Evolutionary conservation across 495 filamentous ascomycete genomes (phyloP), one percentile per base, ranked within the genome.

Genomic region (Aspergillus wentii): DNA sequence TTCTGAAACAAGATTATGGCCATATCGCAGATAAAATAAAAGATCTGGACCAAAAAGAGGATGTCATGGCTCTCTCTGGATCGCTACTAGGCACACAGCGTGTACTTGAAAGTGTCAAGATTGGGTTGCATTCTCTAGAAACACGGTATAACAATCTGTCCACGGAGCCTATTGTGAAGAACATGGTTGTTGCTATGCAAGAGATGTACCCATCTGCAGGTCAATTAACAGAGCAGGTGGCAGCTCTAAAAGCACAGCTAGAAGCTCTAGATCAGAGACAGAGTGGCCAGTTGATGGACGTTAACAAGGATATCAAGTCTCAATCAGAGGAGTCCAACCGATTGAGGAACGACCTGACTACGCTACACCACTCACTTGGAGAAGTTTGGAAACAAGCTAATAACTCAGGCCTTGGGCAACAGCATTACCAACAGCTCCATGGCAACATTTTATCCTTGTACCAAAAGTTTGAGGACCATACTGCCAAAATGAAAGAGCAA

Each of bases 81-180:
- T 29, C 26, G 26, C 26, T 29, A n/a, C 10, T 3, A n/a, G 26
- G 4, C 8, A 37, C 40, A 13, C 25, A 40, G 5, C 22, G 26
- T 14, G 4, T 29, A 4, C 9, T 43, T 2, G 44, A 52, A 10
- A 49, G 34, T 17, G 17, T 64, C 6, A 43, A 22, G 8, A 31
- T 46, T 19, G 58, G 39, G 8, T 25, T 68, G n/a, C 52, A 54
- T 21, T 71, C 67, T 5, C 36, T 71, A 18, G 67, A 69, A 45
- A 25, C 18, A 2, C 56, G 68, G 19, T 70, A 62, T 29, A 54
- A 48, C 30, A 59, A 44, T 32, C 49, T 69, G 21, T 57, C 51
- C 38, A 60, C 59, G 0, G 59, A 56, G 14, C 25, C 43, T 2
- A 29, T 68, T n/a, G 49, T 57, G 17, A 56, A 51, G 22, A 38